Conservation (phyloP, 306 rosid genomes). For the Cercis canadensis region DNA sequence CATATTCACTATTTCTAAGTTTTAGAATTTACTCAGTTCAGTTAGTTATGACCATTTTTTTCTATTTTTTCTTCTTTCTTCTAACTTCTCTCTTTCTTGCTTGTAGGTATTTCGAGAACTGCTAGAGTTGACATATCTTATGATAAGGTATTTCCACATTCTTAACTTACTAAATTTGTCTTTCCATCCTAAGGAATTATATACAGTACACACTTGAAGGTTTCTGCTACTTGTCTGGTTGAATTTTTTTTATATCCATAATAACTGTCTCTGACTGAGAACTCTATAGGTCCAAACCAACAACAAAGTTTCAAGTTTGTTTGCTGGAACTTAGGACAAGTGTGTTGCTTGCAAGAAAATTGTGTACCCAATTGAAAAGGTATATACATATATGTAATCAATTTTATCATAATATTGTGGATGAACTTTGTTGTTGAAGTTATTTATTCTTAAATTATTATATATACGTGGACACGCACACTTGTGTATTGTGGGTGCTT, state of each 20-base stretch:
- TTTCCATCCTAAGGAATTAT: too few relatives aligned
- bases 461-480: too few relatives aligned
- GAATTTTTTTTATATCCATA: neutral
- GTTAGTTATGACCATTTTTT: neutral
- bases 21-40: neutral
- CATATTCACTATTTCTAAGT: slow-evolving; percentile 24
- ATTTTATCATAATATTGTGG: neutral
- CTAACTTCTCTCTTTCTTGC: neutral
- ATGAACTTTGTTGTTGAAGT: slow-evolving; percentile 9
- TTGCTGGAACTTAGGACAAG: slow-evolving; percentile 92
- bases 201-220: too few relatives aligned
- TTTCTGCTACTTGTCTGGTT: slow-evolving; percentile 7
- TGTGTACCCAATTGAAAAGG: slow-evolving; percentile 96
- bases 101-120: slow-evolving; percentile 71
- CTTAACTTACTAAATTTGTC: neutral
- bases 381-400: slow-evolving; percentile 25
- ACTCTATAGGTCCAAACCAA: slow-evolving; percentile 62
- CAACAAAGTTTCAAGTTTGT: slow-evolving; percentile 74
- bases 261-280: slow-evolving; percentile 28
- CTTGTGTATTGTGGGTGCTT: too few relatives aligned
- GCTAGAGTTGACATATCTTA: slow-evolving; percentile 66
- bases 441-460: neutral
- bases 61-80: slow-evolving; percentile 16
- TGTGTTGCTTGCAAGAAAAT: slow-evolving; percentile 86
- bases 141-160: slow-evolving; percentile 60